Conservation (phyloP, 352 stramenopile species). For the Pythium dissimile region DNA sequence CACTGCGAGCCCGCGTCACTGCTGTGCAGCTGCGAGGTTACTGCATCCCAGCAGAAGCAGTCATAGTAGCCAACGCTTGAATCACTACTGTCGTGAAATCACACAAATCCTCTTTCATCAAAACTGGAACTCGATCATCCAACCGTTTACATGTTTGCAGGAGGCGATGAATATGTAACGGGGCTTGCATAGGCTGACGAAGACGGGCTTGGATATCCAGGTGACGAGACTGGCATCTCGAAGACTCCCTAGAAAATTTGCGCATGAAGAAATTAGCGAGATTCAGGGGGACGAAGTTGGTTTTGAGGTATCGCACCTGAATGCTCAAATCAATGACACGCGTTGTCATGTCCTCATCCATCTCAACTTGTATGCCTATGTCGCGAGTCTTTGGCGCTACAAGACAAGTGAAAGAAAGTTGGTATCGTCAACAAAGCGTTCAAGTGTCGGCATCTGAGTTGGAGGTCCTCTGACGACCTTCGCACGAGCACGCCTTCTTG, state of each 20-base stretch:
- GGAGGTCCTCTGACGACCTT: too few relatives aligned
- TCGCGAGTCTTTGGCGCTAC: conserved; percentile 56
- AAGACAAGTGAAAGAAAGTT: too few relatives aligned
- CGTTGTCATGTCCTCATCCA: conserved; percentile 84
- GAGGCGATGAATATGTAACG: conserved; percentile 13
- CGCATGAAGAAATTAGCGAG: too few relatives aligned
- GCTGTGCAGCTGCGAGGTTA: conserved; percentile 73
- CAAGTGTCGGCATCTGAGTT: too few relatives aligned
- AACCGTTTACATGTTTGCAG: conserved; percentile 12
- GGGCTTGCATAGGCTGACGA: conserved; percentile 26
- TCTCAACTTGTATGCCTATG: conserved; percentile 69
- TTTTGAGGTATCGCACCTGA: too few relatives aligned
- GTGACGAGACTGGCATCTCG: conserved; percentile 45
- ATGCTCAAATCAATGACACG: conserved; percentile 64
- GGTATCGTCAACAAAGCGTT: background rate
- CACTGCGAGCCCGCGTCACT: conserved; percentile 65
- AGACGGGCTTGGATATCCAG: conserved; percentile 39
- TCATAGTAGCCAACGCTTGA: conserved; percentile 62
- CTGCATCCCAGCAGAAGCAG: conserved; percentile 36
- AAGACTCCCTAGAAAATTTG: conserved; percentile 47
- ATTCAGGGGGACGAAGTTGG: too few relatives aligned
- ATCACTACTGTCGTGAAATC: background rate
- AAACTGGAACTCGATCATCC: background rate
- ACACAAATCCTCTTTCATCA: background rate
- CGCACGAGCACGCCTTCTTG: conserved; percentile 76